Base-by-base conservation (phyloP, 73 alveolate genomes). In the Loxodes magnus region DNA sequence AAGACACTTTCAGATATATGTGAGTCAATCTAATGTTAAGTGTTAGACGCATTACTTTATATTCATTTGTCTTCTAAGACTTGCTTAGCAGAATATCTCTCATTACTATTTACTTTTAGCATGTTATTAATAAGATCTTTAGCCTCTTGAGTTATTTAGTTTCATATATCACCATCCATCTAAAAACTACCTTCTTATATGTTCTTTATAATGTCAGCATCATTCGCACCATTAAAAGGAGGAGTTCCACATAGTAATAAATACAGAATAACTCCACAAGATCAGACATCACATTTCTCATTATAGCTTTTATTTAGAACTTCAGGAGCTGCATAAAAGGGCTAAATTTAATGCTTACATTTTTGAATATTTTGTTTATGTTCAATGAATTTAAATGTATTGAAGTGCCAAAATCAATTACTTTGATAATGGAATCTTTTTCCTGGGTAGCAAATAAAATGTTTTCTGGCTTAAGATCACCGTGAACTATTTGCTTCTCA, bases 261-360 rank as follows among this genome's bases (percentile, higher is more conserved):
- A 63, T 67, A 77, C 69, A 77, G 57, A 25, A 77, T 62, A 43
- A 77, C 84, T 14, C 90, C 90, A 53, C 88, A 77, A 19, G 87
- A 41, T 86, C 90, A 76, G 37, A 70, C 90, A 76, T 76, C 90
- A 53, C 90, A 58, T 76, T 72, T 76, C 49, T 61, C 72, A 63
- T 76, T 81, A 71, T 76, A 76, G 56, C 58, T 38, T 48, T 71
- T 42, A 26, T 43, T 73, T 14, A 76, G 49, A 1, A 76, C 90
- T 62, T 77, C 90, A n/a, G 90, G 90, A 10, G 90, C 72, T 16
- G 43, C 43, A 23, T 58, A 58, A 43, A 42, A 58, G 26, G 72
- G 66, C 72, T 58, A 21, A 17, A 24, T 0, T n/a, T 36, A 42
- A 58, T 63, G 9, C 65, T 58, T n/a, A 58, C 72, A 6, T 33